Evolutionary conservation across 371 early-diverging fungal genomes (phyloP).

Genomic region (Rhizopus sp.): DNA sequence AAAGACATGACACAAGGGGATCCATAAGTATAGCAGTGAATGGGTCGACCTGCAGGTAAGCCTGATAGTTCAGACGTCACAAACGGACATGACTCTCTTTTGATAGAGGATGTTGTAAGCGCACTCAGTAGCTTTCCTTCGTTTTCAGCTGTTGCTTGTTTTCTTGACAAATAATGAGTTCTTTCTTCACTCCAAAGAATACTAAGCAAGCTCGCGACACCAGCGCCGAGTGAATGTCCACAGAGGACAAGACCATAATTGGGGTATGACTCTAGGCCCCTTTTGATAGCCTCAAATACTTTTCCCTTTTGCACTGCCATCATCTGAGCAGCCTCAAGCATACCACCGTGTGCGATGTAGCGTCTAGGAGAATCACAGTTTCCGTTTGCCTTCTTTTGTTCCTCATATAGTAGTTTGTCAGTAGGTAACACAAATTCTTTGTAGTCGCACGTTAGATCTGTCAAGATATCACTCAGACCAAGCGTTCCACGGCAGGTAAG

Average conservation of each 20-base stretch:
- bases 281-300: conserved; percentile 64
- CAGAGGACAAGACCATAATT: conserved; percentile 78
- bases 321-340: conserved; percentile 74
- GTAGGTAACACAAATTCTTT: conserved; percentile 58
- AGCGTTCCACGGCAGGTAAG: conserved; percentile 91
- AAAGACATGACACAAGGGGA: conserved; percentile 73
- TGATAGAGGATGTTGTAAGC: conserved; percentile 17
- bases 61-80: conserved; percentile 66
- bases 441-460: conserved; percentile 86
- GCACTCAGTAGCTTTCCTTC: conserved; percentile 26
- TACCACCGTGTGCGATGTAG: conserved; percentile 75
- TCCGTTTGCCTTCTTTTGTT: conserved; percentile 6
- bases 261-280: conserved; percentile 66
- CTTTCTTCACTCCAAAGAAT: conserved; percentile 69
- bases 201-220: conserved; percentile 70
- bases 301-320: conserved; percentile 65
- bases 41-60: conserved; percentile 70
- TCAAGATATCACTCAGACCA: conserved; percentile 83
- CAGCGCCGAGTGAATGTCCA: conserved; percentile 84
- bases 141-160: conserved; percentile 15
- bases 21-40: conserved; percentile 79
- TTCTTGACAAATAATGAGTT: conserved; percentile 33
- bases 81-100: conserved; percentile 43
- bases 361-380: conserved; percentile 15
- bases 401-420: conserved; percentile 16